Evolutionary conservation across 352 stramenopile genomes (phyloP).

Genomic region (Poterioochromonas sp.): DNA sequence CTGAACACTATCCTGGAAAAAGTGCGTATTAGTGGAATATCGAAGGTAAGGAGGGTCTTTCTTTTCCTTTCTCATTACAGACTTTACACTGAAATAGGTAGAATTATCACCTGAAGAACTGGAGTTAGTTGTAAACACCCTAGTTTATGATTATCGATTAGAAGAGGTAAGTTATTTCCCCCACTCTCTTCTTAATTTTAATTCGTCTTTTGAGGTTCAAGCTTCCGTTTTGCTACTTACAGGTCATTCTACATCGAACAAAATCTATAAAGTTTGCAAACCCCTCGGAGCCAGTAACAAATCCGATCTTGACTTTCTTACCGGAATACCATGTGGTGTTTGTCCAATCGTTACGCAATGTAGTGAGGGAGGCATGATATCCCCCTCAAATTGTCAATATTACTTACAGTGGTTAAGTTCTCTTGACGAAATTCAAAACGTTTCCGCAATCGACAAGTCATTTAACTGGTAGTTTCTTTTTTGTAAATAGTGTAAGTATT

Average conservation of each 20-base stretch:
- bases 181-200: no score
- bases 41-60: neutral
- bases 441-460: no score
- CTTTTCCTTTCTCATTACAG: neutral
- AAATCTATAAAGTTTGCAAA: conserved; percentile 68
- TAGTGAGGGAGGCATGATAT: conserved; percentile 76
- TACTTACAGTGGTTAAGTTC: conserved; percentile 67
- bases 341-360: conserved; percentile 80
- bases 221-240: conserved; percentile 21
- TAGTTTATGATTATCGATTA: conserved; percentile 77
- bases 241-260: conserved; percentile 46
- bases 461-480: no score
- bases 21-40: conserved; percentile 33
- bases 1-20: conserved; percentile 34
- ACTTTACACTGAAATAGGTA: conserved; percentile 59
- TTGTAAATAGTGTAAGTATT: no score
- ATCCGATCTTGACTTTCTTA: conserved; percentile 71
- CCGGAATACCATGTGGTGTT: conserved; percentile 70
- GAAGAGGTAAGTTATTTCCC: conserved; percentile 81
- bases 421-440: neutral
- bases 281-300: no score
- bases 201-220: neutral
- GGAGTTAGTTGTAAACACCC: conserved; percentile 75
- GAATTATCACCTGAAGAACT: conserved; percentile 76
- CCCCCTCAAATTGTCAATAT: conserved; percentile 74